Conservation (phyloP, 306 rosid species). For the Betula pendula region DNA sequence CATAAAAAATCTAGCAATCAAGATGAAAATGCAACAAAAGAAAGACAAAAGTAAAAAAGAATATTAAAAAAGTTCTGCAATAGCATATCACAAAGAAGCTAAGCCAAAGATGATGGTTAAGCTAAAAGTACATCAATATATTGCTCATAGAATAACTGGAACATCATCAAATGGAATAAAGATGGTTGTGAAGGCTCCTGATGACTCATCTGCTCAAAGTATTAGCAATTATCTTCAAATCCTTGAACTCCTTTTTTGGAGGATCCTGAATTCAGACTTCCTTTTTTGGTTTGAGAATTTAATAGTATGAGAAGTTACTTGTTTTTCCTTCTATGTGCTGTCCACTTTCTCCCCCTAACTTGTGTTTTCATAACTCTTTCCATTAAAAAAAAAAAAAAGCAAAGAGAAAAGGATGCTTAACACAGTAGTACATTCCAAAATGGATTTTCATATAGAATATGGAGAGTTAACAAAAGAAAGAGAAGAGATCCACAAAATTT, state of each 20-base stretch:
- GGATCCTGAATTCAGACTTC: background rate
- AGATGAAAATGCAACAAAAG: constrained; percentile 4
- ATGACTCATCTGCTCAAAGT: background rate
- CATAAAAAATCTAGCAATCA: constrained; percentile 4
- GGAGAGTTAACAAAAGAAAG: background rate
- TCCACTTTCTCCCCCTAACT: background rate
- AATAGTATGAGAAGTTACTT: background rate
- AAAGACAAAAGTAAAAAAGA: constrained; percentile 3
- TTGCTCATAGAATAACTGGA: background rate
- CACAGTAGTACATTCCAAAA: background rate
- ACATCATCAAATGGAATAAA: background rate
- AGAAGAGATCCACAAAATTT: background rate
- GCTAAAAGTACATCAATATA: background rate
- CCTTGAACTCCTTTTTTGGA: background rate
- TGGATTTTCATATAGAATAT: background rate
- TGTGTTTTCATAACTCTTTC: background rate
- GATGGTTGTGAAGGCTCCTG: background rate
- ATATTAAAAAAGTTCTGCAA: background rate
- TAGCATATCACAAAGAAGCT: background rate
- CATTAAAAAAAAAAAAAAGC: too few relatives aligned
- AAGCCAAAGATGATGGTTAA: background rate
- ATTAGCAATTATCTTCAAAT: background rate
- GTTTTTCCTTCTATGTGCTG: background rate
- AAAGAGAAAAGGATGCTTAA: background rate
- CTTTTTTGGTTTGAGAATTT: background rate